Percentiles rank a stretch among this genome's conserved stretches.
phyloP scores from a whole-genome alignment of 495 filamentous ascomycete species.

The Penicillium paxilli region DNA sequence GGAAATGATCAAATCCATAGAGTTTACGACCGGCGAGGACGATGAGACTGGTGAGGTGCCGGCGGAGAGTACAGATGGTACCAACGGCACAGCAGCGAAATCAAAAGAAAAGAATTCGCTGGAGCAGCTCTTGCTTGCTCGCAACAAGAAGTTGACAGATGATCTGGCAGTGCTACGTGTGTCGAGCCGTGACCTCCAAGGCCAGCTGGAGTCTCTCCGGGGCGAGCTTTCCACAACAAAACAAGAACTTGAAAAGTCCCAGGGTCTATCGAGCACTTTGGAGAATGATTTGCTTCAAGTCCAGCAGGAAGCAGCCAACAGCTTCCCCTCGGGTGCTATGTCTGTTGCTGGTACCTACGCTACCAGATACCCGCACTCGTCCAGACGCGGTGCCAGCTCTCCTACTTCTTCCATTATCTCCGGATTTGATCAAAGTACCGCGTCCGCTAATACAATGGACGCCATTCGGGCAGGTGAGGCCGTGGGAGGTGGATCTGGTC shows the following conservation, averaged over 20 bases:
- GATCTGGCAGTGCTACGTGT: conserved; percentile 91
- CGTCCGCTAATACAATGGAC: conserved; percentile 51
- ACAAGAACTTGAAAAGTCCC: conserved; percentile 80
- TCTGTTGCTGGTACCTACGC: conserved; percentile 93
- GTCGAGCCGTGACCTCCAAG: conserved; percentile 89
- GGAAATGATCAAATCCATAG: conserved; percentile 94
- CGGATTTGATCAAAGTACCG: conserved; percentile 71
- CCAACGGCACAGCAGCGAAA: conserved; percentile 53
- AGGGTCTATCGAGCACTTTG: conserved; percentile 80
- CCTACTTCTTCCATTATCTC: conserved; percentile 98
- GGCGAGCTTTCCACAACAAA: conserved; percentile 82
- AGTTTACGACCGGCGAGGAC: conserved; percentile 89
- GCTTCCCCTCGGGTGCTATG: conserved; percentile 80
- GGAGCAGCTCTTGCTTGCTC: conserved; percentile 85
- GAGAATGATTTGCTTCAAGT: conserved; percentile 89
- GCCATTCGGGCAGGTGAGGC: conserved; percentile 65
- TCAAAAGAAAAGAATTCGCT: conserved; percentile 73
- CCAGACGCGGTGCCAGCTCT: conserved; percentile 69
- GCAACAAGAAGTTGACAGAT: conserved; percentile 94
- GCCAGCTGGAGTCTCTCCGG: conserved; percentile 74
- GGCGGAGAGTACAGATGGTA: conserved; percentile 28
- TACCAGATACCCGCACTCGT: conserved; percentile 77
- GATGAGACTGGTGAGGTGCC: conserved; percentile 53
- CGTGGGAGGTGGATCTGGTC: conserved; percentile 81
- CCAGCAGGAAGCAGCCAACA: conserved; percentile 79